Evolutionary conservation across 768 basidiomycete genomes (phyloP).

Genomic region (Crassisporium funariophilum): DNA sequence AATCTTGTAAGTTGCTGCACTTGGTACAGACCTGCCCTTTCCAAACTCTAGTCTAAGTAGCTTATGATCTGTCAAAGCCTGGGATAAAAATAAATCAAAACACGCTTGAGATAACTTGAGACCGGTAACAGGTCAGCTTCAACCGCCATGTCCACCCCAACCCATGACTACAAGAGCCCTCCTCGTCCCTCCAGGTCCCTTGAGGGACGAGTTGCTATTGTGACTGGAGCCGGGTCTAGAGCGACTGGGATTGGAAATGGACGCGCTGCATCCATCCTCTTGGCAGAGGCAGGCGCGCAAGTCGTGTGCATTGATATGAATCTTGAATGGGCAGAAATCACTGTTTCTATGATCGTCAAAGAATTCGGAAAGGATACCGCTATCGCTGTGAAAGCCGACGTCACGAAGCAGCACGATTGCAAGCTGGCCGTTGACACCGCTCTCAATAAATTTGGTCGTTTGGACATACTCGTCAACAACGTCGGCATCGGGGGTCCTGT

Average conservation of each 20-base stretch:
- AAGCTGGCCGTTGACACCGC: constrained; percentile 37
- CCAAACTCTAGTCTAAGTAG: no score
- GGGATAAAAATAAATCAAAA: no score
- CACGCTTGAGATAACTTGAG: no score
- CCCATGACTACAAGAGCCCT: constrained; percentile 25
- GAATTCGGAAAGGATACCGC: constrained; percentile 38
- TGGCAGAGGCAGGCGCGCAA: constrained; percentile 41
- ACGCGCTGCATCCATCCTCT: constrained; percentile 41
- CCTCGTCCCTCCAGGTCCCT: constrained; percentile 37
- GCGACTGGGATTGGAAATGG: constrained; percentile 44
- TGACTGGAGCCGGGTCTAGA: constrained; percentile 45
- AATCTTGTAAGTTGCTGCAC: no score
- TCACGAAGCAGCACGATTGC: constrained; percentile 37
- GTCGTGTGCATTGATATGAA: constrained; percentile 42
- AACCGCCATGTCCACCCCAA: constrained; percentile 8
- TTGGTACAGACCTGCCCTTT: no score
- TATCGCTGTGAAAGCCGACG: constrained; percentile 36
- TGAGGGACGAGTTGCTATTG: constrained; percentile 38
- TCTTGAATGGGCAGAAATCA: constrained; percentile 36
- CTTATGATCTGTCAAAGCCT: no score
- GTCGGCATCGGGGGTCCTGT: constrained; percentile 41
- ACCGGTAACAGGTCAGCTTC: no score
- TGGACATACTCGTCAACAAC: constrained; percentile 46
- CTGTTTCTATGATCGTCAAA: constrained; percentile 39
- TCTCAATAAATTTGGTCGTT: constrained; percentile 36